Evolutionary conservation across 768 basidiomycete genomes (phyloP), one percentile per base, ranked within the genome.

Genomic region (Phanerodontia chrysosporium): DNA sequence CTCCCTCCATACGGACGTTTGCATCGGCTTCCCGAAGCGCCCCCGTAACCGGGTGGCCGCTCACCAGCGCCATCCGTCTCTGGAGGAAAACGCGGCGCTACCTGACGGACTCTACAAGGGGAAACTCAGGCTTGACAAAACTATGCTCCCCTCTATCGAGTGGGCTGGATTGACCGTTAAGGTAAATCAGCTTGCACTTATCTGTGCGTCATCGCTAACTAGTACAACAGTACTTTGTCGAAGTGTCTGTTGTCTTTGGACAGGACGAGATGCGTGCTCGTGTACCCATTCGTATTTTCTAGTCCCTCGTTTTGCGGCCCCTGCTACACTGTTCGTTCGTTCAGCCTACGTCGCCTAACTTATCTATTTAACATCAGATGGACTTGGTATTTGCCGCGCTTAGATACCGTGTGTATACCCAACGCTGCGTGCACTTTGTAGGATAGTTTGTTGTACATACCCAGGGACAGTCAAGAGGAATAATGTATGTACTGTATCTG

Each of bases 31-130:
- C 63, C 85, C 85, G 18, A 90, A 89, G 62, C 82, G 86, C 18
- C 85, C 86, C 9, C 77, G 81, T 28, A 74, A 76, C 48, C 74
- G 75, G 12, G 71, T 73, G 51, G 70, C 69, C 44, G 72, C 74
- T 29, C 62, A 68, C 39, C 69, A 74, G 45, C 60, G 68, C 42
- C 81, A 83, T 64, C 79, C 80, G 2, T 73, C 80, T 2, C 60
- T 82, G 54, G 78, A 81, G 36, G 72, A 72, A 0, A 76, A 80
- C 45, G 71, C 75, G 8, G 66, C 77, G 18, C 75, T 87, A 30
- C 88, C 89, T 1, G 87, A 90, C 66, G 89, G 89, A 13, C 75
- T 90, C 1, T 82, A 79, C 64, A 87, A 85, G 66, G 78, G 81
- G 51, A 81, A 80, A 57, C 73, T 90, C 29, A 68, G 74, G 29